Base-by-base conservation (phyloP, 164 flowering plant genomes). In the Platanus orientalis region DNA sequence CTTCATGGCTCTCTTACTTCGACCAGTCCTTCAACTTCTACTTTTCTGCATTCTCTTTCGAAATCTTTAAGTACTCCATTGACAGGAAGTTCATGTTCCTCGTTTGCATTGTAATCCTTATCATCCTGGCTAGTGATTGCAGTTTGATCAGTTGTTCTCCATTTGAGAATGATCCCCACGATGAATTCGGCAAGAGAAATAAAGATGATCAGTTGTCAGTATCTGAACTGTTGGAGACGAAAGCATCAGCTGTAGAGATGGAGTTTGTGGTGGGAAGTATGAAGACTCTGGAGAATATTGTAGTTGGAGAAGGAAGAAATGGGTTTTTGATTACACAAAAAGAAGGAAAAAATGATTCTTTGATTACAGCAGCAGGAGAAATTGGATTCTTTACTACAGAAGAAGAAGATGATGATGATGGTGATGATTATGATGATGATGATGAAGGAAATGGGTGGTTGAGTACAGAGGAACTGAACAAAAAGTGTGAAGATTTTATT, bases 41-140 rank as follows among this genome's bases (percentile, higher is more conserved):
- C 54, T 76, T 63, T 59, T 52, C 75, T 48, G 32, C 68, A 4
- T 55, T 62, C 44, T 47, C 70, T 21, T 69, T 71, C 66, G 58
- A 78, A 26, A 2, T 75, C 50, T 57, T 78, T n/a, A 68, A 57
- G 20, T 72, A 65, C 67, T 59, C 66, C 21, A 39, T 79, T 16
- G 82, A 79, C 28, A 80, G 83, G 65, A 83, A 76, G 63, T 82
- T 74, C 66, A 55, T 83, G 71, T 83, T 85, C 72, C 79, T 83
- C 25, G 34, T 85, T 21, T 85, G 81, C 61, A 83, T 79, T 75
- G 84, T 78, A 20, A 79, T 83, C 58, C 75, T 85, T n/a, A 81
- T 66, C 28, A 52, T 85, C 63, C 71, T 85, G 21, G 79, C 78
- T 3, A 67, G 54, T 48, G 74, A 59, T 63, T 81, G 76, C 0